Evolutionary conservation across 495 filamentous ascomycete species (phyloP), one percentile per base, ranked within the genome.

Genomic region (Bombardia bombarda): DNA sequence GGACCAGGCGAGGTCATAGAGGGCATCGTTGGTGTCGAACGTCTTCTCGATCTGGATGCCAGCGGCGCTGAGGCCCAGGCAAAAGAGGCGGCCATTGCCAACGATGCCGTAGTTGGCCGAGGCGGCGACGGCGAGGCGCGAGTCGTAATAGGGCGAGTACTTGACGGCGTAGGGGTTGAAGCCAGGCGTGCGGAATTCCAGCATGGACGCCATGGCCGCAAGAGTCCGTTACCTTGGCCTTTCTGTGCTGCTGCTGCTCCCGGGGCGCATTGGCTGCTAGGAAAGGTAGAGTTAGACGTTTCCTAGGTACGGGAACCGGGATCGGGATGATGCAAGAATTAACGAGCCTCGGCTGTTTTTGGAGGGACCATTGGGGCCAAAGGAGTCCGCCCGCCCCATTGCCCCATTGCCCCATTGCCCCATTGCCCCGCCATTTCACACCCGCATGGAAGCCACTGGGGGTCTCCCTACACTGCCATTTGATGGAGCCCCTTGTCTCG

Each of bases 131-230:
- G 92, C 93, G 19, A 98, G 75, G 25, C 89, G 83, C 38, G 84
- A 89, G 68, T 96, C 90, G 72, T 90, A 92, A 73, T 95, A 98
- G 26, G 92, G 89, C 17, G 90, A 96, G 73, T 95, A 98, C 65
- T 95, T 94, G 55, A 94, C 86, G 51, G 84, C 82, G 63, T 89
- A 93, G 51, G 89, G 90, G 62, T 95, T 92, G 77, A 79, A 95
- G 63, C 90, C 90, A 51, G 86, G 75, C 18, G 92, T 97, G 50
- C 84, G 84, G 67, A 81, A 95, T 63, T 95, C 86, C 49, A 96
- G 81, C 90, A 97, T 95, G 16, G 61, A 62, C 42, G 64, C 62
- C 63, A 68, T 72, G 39, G 47, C 49, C 10, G 32, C 13, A 14
- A 14, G 17, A 34, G 31, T 5, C 32, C 45, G 38, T 21, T 38